Evolutionary conservation across 2,329 filamentous ascomycete species (phyloP).

Genomic region (Diplodia sapinea): DNA sequence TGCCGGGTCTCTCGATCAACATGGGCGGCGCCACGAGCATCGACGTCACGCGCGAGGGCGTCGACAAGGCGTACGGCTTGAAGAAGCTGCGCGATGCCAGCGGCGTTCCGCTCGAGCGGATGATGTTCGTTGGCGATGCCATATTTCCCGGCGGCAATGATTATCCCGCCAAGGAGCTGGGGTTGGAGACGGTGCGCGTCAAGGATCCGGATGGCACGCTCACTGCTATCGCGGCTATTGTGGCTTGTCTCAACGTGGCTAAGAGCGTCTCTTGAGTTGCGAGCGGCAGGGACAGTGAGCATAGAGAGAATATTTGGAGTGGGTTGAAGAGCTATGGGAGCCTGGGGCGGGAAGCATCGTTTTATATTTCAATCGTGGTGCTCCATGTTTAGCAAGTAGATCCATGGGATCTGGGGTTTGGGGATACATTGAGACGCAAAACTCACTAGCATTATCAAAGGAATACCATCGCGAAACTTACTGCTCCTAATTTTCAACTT

Average conservation of each 20-base stretch:
- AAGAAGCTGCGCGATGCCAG: constrained; percentile 39
- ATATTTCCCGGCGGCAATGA: constrained; percentile 52
- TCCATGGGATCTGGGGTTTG: too few species aligned
- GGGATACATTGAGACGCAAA: too few species aligned
- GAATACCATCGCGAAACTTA: too few species aligned
- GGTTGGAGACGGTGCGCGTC: constrained; percentile 38
- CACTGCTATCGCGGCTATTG: constrained; percentile 37
- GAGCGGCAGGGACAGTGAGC: too few species aligned
- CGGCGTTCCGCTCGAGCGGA: constrained; percentile 46
- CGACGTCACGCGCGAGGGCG: constrained; percentile 49
- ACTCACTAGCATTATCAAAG: too few species aligned
- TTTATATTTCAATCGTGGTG: too few species aligned
- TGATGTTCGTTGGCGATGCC: constrained; percentile 53
- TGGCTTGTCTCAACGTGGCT: constrained; percentile 32
- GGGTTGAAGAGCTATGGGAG: too few species aligned
- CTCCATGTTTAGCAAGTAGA: too few species aligned
- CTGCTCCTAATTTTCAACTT: too few species aligned
- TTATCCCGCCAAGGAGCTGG: constrained; percentile 47
- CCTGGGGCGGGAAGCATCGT: too few species aligned
- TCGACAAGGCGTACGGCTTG: constrained; percentile 47
- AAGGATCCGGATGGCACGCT: constrained; percentile 39
- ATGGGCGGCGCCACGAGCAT: constrained; percentile 52
- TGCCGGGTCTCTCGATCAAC: constrained; percentile 50
- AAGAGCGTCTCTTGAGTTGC: not conserved
- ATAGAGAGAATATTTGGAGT: too few species aligned